phyloP scores from a whole-genome alignment of 2,329 filamentous ascomycete species.

The Neofusicoccum parvum region DNA sequence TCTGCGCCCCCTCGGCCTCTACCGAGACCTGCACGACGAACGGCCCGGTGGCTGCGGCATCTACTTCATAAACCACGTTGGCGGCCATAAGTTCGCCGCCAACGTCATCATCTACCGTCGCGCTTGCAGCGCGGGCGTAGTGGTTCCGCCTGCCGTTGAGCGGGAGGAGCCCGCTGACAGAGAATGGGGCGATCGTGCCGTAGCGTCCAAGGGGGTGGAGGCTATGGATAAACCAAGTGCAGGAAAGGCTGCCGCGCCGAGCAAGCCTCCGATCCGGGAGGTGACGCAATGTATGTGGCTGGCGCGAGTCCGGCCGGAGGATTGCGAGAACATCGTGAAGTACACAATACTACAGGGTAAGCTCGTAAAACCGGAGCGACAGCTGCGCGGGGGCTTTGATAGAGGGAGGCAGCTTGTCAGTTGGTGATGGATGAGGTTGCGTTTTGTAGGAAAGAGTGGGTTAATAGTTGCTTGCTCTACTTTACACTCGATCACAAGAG shows the following conservation, averaged over 20 bases:
- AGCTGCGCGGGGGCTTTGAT: constrained; percentile 91
- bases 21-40: constrained; percentile 84
- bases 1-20: constrained; percentile 79
- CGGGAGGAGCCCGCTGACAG: constrained; percentile 20
- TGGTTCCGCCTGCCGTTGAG: constrained; percentile 2
- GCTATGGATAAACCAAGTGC: too few relatives aligned
- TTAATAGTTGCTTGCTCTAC: too few relatives aligned
- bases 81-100: constrained; percentile 93
- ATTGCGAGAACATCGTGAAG: constrained; percentile 88
- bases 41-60: constrained; percentile 90
- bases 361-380: constrained; percentile 83
- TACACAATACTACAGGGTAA: constrained; percentile 93
- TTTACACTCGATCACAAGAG: too few relatives aligned
- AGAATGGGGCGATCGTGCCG: too few relatives aligned
- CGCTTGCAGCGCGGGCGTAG: constrained; percentile 37
- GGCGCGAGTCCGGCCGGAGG: constrained; percentile 78
- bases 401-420: constrained; percentile 76
- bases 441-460: too few relatives aligned
- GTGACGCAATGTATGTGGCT: constrained; percentile 93
- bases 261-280: constrained; percentile 39
- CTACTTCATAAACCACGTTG: constrained; percentile 95
- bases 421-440: constrained; percentile 61
- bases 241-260: neutral
- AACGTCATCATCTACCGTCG: constrained; percentile 91
- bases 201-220: constrained; percentile 25